Percentiles rank a stretch among this genome's conserved stretches.
Evolutionary conservation across 768 basidiomycete species (phyloP).

Genomic region (Tylopilus subfusipes): DNA sequence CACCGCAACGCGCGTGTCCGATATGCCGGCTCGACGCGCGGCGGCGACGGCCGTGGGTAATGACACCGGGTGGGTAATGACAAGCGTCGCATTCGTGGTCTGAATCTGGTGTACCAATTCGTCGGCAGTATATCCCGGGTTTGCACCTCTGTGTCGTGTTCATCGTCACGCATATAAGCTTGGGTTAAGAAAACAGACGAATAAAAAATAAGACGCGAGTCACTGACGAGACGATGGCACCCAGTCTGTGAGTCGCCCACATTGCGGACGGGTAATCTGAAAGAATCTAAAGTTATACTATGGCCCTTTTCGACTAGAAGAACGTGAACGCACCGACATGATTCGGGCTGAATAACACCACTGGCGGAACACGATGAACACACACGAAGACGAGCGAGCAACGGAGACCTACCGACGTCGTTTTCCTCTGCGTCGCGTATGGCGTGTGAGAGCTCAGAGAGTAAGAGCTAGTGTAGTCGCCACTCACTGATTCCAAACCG

Average conservation of each 20-base stretch:
- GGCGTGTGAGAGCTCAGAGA: background rate
- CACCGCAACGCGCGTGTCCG: constrained; percentile 27
- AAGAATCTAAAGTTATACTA: background rate
- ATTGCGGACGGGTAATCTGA: constrained; percentile 54
- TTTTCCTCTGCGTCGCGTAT: constrained; percentile 37
- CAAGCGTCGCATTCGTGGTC: constrained; percentile 23
- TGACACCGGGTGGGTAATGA: constrained; percentile 31
- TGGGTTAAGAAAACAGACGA: background rate
- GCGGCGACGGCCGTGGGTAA: constrained; percentile 30
- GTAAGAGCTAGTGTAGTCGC: constrained; percentile 1
- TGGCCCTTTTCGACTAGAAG: background rate
- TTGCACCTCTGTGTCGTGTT: constrained; percentile 27
- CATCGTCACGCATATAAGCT: background rate
- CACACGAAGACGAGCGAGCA: background rate
- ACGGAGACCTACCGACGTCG: constrained; percentile 45
- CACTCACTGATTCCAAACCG: constrained; percentile 48
- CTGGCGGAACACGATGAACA: constrained; percentile 31
- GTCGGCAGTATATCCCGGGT: constrained; percentile 33
- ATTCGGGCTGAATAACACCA: constrained; percentile 64
- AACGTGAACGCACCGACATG: constrained; percentile 45
- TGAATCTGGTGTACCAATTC: constrained; percentile 34
- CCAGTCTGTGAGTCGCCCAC: constrained; percentile 59
- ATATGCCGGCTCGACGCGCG: constrained; percentile 28
- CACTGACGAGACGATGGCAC: constrained; percentile 57
- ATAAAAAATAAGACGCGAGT: background rate